A percentile compares a stretch with the other conserved stretches of the same genome.
Conservation (phyloP, 306 rosid genomes). For the Corylus americana region DNA sequence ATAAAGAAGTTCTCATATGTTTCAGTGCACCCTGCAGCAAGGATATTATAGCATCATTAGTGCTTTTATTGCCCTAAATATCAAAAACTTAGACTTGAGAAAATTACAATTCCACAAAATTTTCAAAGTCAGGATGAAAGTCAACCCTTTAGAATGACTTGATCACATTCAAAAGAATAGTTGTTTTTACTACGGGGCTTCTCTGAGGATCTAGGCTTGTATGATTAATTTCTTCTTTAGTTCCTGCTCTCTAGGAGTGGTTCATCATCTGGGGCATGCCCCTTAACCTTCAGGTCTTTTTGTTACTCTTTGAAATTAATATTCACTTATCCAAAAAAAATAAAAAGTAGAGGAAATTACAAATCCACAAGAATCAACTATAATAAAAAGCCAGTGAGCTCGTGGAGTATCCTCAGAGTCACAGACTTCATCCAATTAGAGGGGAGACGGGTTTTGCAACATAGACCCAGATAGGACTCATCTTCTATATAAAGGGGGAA, state of each 20-base stretch:
- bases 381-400: not conserved
- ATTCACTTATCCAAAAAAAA: too few species aligned
- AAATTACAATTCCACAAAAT: too few species aligned
- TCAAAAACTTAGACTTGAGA: not conserved
- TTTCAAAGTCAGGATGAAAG: too few species aligned
- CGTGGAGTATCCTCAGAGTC: not conserved
- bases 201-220: too few species aligned
- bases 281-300: too few species aligned
- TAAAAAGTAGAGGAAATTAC: not conserved
- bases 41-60: constrained; percentile 18
- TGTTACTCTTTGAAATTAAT: too few species aligned
- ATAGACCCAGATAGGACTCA: not conserved
- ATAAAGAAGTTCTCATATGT: constrained; percentile 63
- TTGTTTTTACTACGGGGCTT: too few species aligned
- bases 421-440: not conserved
- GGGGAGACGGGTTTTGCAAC: not conserved
- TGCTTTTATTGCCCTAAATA: not conserved
- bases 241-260: too few species aligned
- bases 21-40: constrained; percentile 65
- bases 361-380: not conserved
- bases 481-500: not conserved
- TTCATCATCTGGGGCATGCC: too few species aligned
- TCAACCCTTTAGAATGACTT: too few species aligned
- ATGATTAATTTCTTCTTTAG: too few species aligned
- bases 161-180: too few species aligned